phyloP scores from a whole-genome alignment of 192 early-diverging fungal species.

The Coemansia sp. region DNA sequence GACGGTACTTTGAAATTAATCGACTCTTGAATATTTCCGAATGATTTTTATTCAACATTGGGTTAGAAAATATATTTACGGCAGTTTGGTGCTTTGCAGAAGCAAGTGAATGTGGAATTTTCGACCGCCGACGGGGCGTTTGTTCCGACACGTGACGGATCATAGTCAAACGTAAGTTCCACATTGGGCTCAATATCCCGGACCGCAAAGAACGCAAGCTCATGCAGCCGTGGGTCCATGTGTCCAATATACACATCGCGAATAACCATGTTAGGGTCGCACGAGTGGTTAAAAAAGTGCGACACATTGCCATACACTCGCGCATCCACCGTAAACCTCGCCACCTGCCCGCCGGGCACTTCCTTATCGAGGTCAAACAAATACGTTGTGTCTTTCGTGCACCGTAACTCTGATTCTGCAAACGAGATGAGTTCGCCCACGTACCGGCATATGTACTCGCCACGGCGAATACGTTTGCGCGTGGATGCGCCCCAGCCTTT shows the following conservation, averaged over 20 bases:
- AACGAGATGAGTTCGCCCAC: conserved; percentile 90
- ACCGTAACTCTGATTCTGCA: conserved; percentile 68
- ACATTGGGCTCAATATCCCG: conserved; percentile 67
- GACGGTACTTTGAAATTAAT: background rate
- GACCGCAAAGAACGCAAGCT: conserved; percentile 93
- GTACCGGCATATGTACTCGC: conserved; percentile 93
- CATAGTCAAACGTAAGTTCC: conserved; percentile 97
- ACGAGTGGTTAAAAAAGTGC: conserved; percentile 98
- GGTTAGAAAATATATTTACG: conserved; percentile 24
- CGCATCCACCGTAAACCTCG: conserved; percentile 91
- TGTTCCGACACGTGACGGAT: conserved; percentile 54
- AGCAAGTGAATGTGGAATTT: conserved; percentile 26
- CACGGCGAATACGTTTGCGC: conserved; percentile 31
- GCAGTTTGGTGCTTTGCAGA: conserved; percentile 19
- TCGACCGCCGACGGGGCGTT: background rate
- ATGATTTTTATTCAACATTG: background rate
- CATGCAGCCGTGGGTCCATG: conserved; percentile 71
- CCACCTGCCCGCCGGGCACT: conserved; percentile 79
- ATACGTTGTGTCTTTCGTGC: conserved; percentile 34
- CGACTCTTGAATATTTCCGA: background rate
- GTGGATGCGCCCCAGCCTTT: conserved; percentile 52
- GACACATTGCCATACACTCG: conserved; percentile 87
- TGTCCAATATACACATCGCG: conserved; percentile 63
- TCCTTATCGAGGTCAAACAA: conserved; percentile 78
- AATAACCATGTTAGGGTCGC: conserved; percentile 80